Conservation (phyloP, 192 early-diverging fungal genomes). For the Fimicolochytrium jonesii region DNA sequence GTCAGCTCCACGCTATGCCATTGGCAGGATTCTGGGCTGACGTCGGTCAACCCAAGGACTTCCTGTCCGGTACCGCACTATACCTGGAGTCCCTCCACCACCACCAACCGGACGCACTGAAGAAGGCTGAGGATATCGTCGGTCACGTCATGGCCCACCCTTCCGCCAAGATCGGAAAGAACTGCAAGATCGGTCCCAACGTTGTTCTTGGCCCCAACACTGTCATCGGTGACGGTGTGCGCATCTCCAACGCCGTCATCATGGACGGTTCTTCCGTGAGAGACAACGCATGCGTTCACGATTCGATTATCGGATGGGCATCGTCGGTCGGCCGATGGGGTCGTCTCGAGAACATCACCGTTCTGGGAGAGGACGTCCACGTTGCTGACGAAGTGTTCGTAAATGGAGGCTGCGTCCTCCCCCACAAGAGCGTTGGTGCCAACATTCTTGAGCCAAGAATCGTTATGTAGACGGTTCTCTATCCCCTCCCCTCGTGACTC, state of each 20-base stretch:
- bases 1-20: conserved; percentile 86
- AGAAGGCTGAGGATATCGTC: conserved; percentile 51
- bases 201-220: conserved; percentile 92
- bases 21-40: conserved; percentile 99
- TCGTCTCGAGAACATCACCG: conserved; percentile 89
- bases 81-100: conserved; percentile 83
- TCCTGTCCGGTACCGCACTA: conserved; percentile 88
- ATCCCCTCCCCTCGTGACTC: too few species aligned
- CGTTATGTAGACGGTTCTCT: conserved; percentile 90
- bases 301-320: conserved; percentile 94
- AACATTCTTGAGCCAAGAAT: conserved; percentile 92
- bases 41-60: conserved; percentile 99
- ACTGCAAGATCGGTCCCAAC: conserved; percentile 96
- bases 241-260: conserved; percentile 83
- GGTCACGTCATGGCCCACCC: conserved; percentile 94
- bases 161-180: conserved; percentile 87
- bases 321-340: conserved; percentile 93
- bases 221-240: conserved; percentile 90
- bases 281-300: conserved; percentile 88
- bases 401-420: conserved; percentile 94
- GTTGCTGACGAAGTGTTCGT: conserved; percentile 77
- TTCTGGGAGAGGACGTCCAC: conserved; percentile 95
- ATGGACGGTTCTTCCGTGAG: conserved; percentile 79
- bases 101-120: conserved; percentile 66
- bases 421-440: conserved; percentile 87